Percentiles rank a stretch among this genome's conserved stretches.
These are phyloP conservation scores for Casuarina cunninghamiana DNA, from an alignment of 306 rosid species.

Conservation along the genomic window DNA sequence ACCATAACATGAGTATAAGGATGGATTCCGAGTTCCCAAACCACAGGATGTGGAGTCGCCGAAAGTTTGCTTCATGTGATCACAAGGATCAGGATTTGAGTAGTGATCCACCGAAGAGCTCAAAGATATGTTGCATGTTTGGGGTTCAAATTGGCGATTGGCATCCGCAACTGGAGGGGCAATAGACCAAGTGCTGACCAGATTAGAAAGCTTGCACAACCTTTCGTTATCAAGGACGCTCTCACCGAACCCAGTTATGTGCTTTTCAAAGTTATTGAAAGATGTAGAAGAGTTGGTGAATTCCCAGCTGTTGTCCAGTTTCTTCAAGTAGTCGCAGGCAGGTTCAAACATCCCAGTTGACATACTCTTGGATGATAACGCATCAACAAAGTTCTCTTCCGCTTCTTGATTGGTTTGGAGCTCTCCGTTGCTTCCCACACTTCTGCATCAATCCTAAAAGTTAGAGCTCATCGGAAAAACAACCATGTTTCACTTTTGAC, in stretches of 20 bases:
- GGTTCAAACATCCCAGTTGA: constrained; percentile 52
- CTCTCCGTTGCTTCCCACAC: constrained; percentile 60
- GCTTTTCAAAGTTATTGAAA: constrained; percentile 58
- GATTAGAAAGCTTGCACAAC: constrained; percentile 62
- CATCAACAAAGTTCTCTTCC: constrained; percentile 64
- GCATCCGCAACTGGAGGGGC: constrained; percentile 72
- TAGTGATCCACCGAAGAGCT: constrained; percentile 40
- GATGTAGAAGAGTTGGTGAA: constrained; percentile 41
- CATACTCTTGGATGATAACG: constrained; percentile 62
- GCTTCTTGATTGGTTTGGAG: constrained; percentile 47
- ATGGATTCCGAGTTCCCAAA: constrained; percentile 20
- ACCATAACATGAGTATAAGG: constrained; percentile 29
- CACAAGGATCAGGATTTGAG: constrained; percentile 28
- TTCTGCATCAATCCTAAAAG: constrained; percentile 33
- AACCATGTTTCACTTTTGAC: not conserved
- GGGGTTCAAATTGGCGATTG: constrained; percentile 46
- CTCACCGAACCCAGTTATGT: constrained; percentile 44
- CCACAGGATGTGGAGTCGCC: constrained; percentile 28
- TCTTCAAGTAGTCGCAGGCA: constrained; percentile 81
- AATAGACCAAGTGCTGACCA: constrained; percentile 84
- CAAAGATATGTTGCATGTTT: constrained; percentile 35
- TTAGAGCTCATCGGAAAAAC: constrained; percentile 2
- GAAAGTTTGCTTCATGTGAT: constrained; percentile 36
- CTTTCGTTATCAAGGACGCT: constrained; percentile 53
- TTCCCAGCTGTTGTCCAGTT: constrained; percentile 67